Percentiles rank a stretch among this genome's conserved stretches.
Evolutionary conservation across 179 eudicot genomes (phyloP).

Genomic region (Silene coronaria): DNA sequence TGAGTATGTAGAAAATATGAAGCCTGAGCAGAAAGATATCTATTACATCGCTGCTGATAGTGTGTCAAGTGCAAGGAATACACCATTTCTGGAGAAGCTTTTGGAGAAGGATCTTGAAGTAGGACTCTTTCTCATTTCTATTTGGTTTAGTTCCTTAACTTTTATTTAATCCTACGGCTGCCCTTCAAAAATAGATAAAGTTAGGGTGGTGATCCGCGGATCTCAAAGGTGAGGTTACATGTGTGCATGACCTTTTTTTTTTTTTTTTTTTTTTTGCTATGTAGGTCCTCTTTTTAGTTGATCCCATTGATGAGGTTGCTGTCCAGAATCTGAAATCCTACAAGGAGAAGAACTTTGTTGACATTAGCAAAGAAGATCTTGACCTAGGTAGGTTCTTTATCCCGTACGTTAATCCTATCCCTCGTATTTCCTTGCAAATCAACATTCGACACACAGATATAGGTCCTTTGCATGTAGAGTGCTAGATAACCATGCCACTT

Average conservation of each 20-base stretch:
- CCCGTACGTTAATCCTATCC: background rate
- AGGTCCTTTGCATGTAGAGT: background rate
- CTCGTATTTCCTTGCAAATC: background rate
- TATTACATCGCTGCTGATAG: slow-evolving; percentile 87
- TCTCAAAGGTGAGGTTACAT: background rate
- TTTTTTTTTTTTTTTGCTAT: slow-evolving; percentile 17
- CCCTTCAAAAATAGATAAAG: background rate
- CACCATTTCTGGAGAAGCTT: slow-evolving; percentile 87
- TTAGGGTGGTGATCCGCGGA: no score
- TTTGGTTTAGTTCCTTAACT: background rate
- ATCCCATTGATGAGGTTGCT: slow-evolving; percentile 95
- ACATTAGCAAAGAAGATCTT: slow-evolving; percentile 92
- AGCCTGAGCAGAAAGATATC: slow-evolving; percentile 88
- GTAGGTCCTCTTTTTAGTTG: slow-evolving; percentile 84
- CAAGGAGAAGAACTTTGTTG: slow-evolving; percentile 81
- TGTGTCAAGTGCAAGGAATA: slow-evolving; percentile 75
- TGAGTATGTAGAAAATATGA: slow-evolving; percentile 90
- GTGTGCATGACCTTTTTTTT: background rate
- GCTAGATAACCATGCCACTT: slow-evolving; percentile 1
- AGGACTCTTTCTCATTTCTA: slow-evolving; percentile 21
- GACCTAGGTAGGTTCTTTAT: slow-evolving; percentile 62
- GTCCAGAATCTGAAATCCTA: slow-evolving; percentile 73
- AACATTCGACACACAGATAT: background rate
- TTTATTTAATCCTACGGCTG: background rate
- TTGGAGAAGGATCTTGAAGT: slow-evolving; percentile 89